Evolutionary conservation across 2,329 filamentous ascomycete species (phyloP).

Genomic region (Fusarium sp.): DNA sequence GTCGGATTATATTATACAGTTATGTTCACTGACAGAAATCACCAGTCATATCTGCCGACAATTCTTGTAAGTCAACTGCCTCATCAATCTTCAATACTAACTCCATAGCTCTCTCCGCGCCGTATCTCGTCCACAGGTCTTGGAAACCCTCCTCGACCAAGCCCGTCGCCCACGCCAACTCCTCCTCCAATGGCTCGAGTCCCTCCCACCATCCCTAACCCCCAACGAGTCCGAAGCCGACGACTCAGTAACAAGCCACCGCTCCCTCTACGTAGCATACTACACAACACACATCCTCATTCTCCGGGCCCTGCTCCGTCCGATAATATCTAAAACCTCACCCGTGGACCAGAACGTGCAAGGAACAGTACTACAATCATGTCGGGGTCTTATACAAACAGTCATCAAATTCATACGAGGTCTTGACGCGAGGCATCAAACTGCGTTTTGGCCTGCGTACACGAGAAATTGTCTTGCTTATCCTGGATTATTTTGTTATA

Average conservation of each 20-base stretch:
- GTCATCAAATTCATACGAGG: slow-evolving; percentile 12
- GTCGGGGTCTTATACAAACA: background rate
- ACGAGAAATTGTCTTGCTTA: slow-evolving; percentile 2
- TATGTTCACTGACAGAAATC: background rate
- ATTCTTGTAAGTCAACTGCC: slow-evolving; percentile 20
- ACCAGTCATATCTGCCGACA: background rate
- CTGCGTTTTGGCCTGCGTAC: slow-evolving; percentile 3
- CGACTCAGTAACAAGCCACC: slow-evolving; percentile 4
- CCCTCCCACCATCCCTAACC: background rate
- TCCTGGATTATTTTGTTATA: slow-evolving; percentile 4
- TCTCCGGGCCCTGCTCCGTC: background rate
- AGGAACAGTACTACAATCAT: slow-evolving; percentile 4
- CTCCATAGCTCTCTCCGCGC: background rate
- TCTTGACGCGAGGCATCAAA: background rate
- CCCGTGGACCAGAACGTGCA: background rate
- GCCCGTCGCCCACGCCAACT: background rate
- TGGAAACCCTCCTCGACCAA: background rate
- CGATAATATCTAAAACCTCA: background rate
- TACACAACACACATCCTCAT: slow-evolving; percentile 4
- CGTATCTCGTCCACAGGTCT: background rate
- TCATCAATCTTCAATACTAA: fast-evolving
- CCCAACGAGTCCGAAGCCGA: background rate
- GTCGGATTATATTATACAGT: background rate
- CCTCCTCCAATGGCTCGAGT: background rate
- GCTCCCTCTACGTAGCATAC: slow-evolving; percentile 6